Evolutionary conservation across 305 asterid species (phyloP).

Genomic region (Rubia peregrina): DNA sequence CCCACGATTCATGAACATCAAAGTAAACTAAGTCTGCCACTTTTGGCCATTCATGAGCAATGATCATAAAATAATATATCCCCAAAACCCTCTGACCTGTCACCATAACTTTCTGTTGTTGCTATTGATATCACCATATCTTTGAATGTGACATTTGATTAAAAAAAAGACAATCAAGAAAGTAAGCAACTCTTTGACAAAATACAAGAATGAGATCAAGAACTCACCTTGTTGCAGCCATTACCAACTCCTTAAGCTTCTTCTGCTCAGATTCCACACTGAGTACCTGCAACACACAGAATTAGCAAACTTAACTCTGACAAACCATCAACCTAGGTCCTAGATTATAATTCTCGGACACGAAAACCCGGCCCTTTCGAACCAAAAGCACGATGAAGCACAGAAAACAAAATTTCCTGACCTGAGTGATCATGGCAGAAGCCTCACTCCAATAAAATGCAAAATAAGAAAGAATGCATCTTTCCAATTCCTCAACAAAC

Average conservation of each 20-base stretch:
- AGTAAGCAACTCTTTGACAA: not conserved
- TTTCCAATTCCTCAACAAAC: conserved; percentile 72
- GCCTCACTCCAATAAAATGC: conserved; percentile 84
- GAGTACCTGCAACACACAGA: conserved; percentile 39
- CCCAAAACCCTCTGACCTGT: conserved; percentile 11
- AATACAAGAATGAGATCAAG: not conserved
- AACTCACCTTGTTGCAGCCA: conserved; percentile 85
- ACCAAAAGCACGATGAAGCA: not conserved
- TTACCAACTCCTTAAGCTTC: conserved; percentile 57
- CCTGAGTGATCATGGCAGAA: conserved; percentile 63
- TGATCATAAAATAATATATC: not conserved
- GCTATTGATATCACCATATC: not conserved
- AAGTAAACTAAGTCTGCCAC: not conserved
- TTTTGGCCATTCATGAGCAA: not conserved
- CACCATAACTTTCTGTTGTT: not conserved
- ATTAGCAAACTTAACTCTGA: not conserved
- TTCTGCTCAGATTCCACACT: conserved; percentile 65
- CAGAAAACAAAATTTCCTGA: conserved; percentile 1
- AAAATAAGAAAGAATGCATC: conserved; percentile 77
- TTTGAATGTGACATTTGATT: not conserved
- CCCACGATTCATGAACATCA: not conserved
- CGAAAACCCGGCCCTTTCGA: not conserved
- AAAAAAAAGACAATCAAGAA: not conserved
- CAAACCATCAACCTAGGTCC: not conserved
- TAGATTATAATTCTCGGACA: not conserved